Evolutionary conservation across 495 filamentous ascomycete genomes (phyloP), one percentile per base, ranked within the genome.

Genomic region (Penicillium steckii): DNA sequence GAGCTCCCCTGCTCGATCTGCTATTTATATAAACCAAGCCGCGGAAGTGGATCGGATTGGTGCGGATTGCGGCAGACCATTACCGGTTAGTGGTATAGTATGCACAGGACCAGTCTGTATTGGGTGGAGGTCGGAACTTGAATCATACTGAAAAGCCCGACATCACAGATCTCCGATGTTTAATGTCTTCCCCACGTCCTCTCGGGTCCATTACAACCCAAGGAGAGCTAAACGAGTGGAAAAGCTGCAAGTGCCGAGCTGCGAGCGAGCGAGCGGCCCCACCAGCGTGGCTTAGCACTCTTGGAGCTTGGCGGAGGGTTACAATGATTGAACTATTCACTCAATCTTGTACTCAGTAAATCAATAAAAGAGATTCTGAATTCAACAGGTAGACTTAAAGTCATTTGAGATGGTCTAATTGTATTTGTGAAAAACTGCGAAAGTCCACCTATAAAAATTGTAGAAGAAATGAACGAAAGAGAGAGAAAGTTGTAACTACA

Each of bases 211-310:
- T 33, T 18, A 2, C 41, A 49, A 30, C 46, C 46, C 26, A 25
- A n/a, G 51, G 47, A 44, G 22, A 44, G 13, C 46, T 45, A 38
- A 46, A 46, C 24, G 37, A 60, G 25, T n/a, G 15, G 18, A 22
- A 19, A 30, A 35, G 24, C 38, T 52, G 30, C 52, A 45, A 22
- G 13, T 12, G 8, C 10, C 5, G 2, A 35, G 26, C 27, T 27
- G 24, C 24, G 15, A 26, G 33, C 21, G 25, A 4, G 24, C 41
- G 22, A 38, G 38, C 44, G 24, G 50, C 50, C 58, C 49, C 50
- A 48, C 46, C n/a, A 44, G 47, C 18, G 58, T 61, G 58, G 58
- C 58, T 61, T 61, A 55, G 58, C 57, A 41, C 47, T 5, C 2
- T 32, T 12, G 32, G n/a, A 22, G 38, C 38, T 21, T 30, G 38